phyloP scores from a whole-genome alignment of 768 basidiomycete genomes.

The Chiua virens region DNA sequence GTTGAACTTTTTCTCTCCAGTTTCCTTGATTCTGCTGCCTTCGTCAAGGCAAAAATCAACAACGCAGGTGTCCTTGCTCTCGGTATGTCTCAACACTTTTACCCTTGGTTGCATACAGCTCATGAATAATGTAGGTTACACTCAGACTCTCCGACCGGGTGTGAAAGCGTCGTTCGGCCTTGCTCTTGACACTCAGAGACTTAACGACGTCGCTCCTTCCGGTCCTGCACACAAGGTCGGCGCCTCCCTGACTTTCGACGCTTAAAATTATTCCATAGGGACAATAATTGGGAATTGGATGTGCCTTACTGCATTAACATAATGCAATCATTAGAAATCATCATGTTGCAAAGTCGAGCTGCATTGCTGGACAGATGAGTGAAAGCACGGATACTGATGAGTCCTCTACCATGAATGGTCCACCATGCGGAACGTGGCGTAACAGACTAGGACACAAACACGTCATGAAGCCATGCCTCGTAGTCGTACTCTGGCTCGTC shows the following conservation, averaged over 20 bases:
- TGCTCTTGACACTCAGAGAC: constrained; percentile 89
- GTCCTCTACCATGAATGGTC: not conserved
- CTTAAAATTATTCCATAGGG: constrained; percentile 40
- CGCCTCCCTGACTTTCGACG: constrained; percentile 72
- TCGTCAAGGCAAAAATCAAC: constrained; percentile 99
- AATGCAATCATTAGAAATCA: constrained; percentile 13
- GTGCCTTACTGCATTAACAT: constrained; percentile 8
- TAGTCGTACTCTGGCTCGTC: constrained; percentile 79
- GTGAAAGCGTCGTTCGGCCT: constrained; percentile 93
- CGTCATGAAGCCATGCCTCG: constrained; percentile 77
- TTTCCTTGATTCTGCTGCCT: constrained; percentile 85
- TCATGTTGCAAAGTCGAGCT: not conserved
- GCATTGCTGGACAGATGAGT: not conserved
- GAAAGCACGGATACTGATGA: not conserved
- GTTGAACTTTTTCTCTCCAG: constrained; percentile 32
- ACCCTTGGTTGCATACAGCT: constrained; percentile 1
- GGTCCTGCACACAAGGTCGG: constrained; percentile 86
- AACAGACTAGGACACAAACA: constrained; percentile 53
- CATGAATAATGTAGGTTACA: constrained; percentile 59
- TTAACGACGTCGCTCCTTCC: constrained; percentile 66
- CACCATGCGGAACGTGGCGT: not conserved
- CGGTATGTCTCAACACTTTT: constrained; percentile 41
- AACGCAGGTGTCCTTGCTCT: constrained; percentile 89
- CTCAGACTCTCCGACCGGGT: constrained; percentile 90
- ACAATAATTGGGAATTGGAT: constrained; percentile 9